Base-by-base conservation (phyloP, 352 stramenopile species). In the Blastocystis sp. region DNA sequence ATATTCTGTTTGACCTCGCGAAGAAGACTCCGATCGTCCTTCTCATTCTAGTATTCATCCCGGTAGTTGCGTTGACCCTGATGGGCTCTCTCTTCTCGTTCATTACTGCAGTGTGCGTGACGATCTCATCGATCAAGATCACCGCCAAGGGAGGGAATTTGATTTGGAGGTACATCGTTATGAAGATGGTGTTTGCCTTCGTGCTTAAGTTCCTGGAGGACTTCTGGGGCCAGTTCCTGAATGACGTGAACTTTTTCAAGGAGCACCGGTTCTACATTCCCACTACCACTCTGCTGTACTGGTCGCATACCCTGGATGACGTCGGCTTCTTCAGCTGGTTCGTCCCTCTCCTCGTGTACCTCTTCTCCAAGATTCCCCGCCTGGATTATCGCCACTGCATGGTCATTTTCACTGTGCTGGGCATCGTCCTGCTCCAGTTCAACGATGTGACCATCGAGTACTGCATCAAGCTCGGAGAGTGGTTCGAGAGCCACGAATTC, bases 291-390 rank as follows among this genome's bases (percentile, higher is more conserved):
- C 21, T 64, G 59, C 59, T 64, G 21, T 64, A 64, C n/a, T 64
- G n/a, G 21, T n/a, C n/a, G 59, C 21, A 77, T 19, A 78, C 59
- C 4, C 40, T 87, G 34, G 77, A 87, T 21, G 65, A 43, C 43
- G 71, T 87, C 41, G 77, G 77, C 34, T 62, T 87, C n/a, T 62
- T 76, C 38, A 56, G 77, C 23, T 87, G 62, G 62, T 62, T 74
- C 52, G 43, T 81, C 23, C 52, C 71, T 67, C 52, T 81, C 19
- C 7, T 81, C 28, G 60, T 81, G 9, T 81, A 81, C 43, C n/a
- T 81, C 9, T 34, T 81, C 52, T 53, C 48, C 45, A 34, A 71
- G 17, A 43, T 87, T 62, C 62, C 77, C 7, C 71, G 40, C 41
- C 38, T 87, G 5, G 65, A 87, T 78, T 87, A 87, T 78, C 65